These are phyloP conservation scores for Zoysia japonica DNA, from an alignment of 176 grass and related monocot genomes.

Conservation along the genomic window DNA sequence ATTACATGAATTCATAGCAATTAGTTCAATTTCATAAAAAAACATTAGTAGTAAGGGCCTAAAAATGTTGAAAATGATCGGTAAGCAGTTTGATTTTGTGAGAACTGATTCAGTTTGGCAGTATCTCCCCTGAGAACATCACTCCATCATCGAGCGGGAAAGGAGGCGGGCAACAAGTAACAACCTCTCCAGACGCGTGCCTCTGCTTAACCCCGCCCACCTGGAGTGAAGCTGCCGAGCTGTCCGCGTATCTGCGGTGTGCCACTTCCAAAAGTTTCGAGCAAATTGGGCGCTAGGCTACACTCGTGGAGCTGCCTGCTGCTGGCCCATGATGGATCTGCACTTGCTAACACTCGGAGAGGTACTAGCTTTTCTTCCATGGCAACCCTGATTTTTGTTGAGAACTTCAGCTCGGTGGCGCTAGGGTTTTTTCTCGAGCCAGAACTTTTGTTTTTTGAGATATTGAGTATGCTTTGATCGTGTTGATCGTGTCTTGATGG, in stretches of 20 bases:
- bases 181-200: constrained; percentile 14
- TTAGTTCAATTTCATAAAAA: too few species aligned
- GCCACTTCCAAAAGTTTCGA: neutral
- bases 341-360: neutral
- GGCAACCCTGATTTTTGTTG: constrained; percentile 13
- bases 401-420: neutral
- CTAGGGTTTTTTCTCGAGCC: neutral
- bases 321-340: neutral
- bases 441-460: too few species aligned
- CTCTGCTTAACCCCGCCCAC: neutral
- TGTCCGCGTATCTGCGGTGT: neutral
- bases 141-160: too few species aligned
- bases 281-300: constrained; percentile 42
- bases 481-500: too few species aligned
- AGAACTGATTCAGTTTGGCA: constrained; percentile 20
- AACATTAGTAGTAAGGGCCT: too few species aligned
- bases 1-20: too few species aligned
- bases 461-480: too few species aligned
- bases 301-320: neutral
- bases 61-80: neutral
- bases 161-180: constrained; percentile 16
- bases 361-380: constrained; percentile 8
- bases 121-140: neutral
- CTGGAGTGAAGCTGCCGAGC: neutral
- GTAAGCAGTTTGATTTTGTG: neutral